A percentile compares a stretch with the other conserved stretches of the same genome.
Evolutionary conservation across 2,329 filamentous ascomycete species (phyloP).

Genomic region (Aspergillus thermomutatus): DNA sequence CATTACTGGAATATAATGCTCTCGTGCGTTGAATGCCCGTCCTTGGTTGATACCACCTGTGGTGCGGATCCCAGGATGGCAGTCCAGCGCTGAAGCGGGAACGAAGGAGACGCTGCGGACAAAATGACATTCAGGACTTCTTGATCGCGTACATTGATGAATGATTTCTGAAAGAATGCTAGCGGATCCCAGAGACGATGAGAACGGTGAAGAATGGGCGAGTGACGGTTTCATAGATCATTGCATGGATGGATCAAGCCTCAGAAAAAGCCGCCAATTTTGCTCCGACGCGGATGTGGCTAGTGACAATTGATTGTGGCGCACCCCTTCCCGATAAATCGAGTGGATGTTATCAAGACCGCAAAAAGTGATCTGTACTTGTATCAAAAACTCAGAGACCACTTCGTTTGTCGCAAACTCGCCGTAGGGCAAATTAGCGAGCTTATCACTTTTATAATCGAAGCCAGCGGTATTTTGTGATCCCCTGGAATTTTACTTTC

Average conservation of each 20-base stretch:
- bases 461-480: neutral
- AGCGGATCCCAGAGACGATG: neutral
- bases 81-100: slow-evolving; percentile 27
- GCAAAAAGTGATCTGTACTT: neutral
- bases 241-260: neutral
- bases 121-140: slow-evolving; percentile 35
- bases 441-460: neutral
- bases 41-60: slow-evolving; percentile 21
- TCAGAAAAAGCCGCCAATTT: slow-evolving; percentile 20
- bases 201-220: neutral
- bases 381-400: neutral
- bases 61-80: slow-evolving; percentile 17
- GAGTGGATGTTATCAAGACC: neutral
- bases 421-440: neutral
- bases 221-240: neutral
- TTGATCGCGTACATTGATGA: slow-evolving; percentile 20
- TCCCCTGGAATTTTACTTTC: neutral
- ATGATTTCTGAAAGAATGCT: slow-evolving; percentile 1
- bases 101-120: slow-evolving; percentile 28
- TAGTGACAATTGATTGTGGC: slow-evolving; percentile 25
- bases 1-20: slow-evolving; percentile 3
- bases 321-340: slow-evolving; percentile 19
- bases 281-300: slow-evolving; percentile 24
- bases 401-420: neutral
- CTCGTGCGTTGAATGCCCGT: slow-evolving; percentile 4